Conservation (phyloP, 176 grass and related monocot genomes). For the Poa annua region DNA sequence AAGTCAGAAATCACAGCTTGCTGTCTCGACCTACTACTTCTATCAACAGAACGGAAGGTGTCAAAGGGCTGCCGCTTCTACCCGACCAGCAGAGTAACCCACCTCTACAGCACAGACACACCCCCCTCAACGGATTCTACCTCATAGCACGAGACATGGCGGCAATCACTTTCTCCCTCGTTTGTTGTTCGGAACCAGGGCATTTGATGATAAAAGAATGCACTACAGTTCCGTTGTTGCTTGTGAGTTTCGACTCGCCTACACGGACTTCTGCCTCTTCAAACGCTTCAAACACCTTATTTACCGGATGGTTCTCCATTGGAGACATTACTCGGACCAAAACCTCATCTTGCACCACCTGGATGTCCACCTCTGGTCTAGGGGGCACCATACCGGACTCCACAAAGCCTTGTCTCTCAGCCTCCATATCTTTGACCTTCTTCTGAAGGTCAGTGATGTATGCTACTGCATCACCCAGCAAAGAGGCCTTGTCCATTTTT, state of each 20-base stretch:
- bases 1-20: conserved; percentile 57
- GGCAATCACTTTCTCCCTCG: conserved; percentile 75
- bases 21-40: conserved; percentile 58
- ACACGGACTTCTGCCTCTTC: conserved; percentile 72
- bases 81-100: conserved; percentile 33
- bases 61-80: conserved; percentile 47
- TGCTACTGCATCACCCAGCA: conserved; percentile 79
- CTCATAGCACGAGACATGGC: conserved; percentile 67
- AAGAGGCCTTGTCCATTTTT: conserved; percentile 98
- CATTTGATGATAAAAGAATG: conserved; percentile 88
- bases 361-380: conserved; percentile 79
- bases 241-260: conserved; percentile 69
- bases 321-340: conserved; percentile 81
- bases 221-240: conserved; percentile 55
- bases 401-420: conserved; percentile 59
- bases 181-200: conserved; percentile 77
- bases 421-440: conserved; percentile 92
- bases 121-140: conserved; percentile 30
- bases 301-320: conserved; percentile 69
- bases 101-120: neutral
- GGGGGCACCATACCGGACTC: conserved; percentile 41
- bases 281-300: conserved; percentile 75
- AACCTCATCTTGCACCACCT: conserved; percentile 80
- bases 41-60: conserved; percentile 59
- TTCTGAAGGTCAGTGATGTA: conserved; percentile 98